Base-by-base conservation (phyloP, 2,329 filamentous ascomycete genomes). In the Claviceps fusiformis region DNA sequence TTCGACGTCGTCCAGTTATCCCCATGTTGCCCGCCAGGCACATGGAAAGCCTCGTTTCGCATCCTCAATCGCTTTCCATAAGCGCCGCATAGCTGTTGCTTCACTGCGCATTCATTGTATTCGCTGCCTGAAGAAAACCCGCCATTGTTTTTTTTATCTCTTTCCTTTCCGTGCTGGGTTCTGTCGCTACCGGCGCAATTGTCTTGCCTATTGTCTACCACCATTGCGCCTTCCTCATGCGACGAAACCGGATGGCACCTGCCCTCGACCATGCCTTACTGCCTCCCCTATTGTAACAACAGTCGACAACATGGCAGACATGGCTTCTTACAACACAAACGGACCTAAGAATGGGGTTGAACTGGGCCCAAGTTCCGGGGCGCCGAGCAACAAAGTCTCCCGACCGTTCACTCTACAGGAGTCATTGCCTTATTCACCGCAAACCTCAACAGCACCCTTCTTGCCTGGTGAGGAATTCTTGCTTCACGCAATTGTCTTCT, bases 391-490 rank as follows among this genome's bases (percentile, higher is more conserved):
- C 24, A 54, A 62, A 44, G 64, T 69, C 39, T 59, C 65, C 44
- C 68, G 75, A 54, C 76, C 82, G 1, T 82, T 84, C 64, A 79
- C 79, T 3, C 78, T 93, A 13, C 79, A 85, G 55, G 86, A 93
- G 65, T 87, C 87, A 35, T 75, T 93, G 49, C 86, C 87, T n/a
- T 91, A 84, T 70, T 88, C 87, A 53, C 88, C 89, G 29, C 85
- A 92, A 66, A 87, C 85, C 51, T 89, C 87, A 3, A 85, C 91
- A 51, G 78, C 88, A 53, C 87, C 88, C 3, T 89, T 92, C 68
- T 81, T 86, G 67, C 80, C 86, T 61, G 83, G 88, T 90, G 70
- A 59, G 75, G 64, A 53, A 9, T 48, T 50, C 19, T 37, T 19
- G 53, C 43, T 24, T 35, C 47, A 35, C 31, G 17, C 10, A 53